Conservation (phyloP, 495 filamentous ascomycete genomes). For the Collariella sp. region DNA sequence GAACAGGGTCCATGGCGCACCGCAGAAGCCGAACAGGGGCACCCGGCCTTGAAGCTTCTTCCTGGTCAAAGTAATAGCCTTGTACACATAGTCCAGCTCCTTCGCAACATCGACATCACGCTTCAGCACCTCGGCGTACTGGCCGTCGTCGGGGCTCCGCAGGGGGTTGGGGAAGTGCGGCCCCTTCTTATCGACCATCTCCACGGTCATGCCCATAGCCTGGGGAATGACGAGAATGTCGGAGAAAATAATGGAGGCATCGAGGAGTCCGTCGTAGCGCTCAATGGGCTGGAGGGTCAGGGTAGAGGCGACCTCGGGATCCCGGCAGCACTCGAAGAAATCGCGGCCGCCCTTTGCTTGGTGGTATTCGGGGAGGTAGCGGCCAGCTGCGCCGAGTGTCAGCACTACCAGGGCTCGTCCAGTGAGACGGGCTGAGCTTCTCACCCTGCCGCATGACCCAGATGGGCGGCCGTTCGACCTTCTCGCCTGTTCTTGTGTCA, state of each 20-base stretch:
- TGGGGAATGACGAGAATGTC: constrained; percentile 97
- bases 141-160: constrained; percentile 62
- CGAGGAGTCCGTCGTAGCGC: constrained; percentile 79
- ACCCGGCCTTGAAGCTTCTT: constrained; percentile 81
- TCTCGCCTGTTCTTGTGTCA: constrained; percentile 54
- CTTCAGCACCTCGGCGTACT: constrained; percentile 68
- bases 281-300: constrained; percentile 91
- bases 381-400: constrained; percentile 57
- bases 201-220: constrained; percentile 91
- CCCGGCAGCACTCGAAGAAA: constrained; percentile 95
- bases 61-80: constrained; percentile 85
- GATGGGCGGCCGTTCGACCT: constrained; percentile 83
- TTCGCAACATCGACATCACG: constrained; percentile 72
- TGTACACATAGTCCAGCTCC: constrained; percentile 87
- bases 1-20: constrained; percentile 90
- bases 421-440: constrained; percentile 10
- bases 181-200: constrained; percentile 95
- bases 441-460: constrained; percentile 99
- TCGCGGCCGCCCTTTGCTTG: constrained; percentile 79
- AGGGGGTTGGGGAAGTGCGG: constrained; percentile 88
- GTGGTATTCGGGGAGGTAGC: constrained; percentile 97
- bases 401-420: constrained; percentile 6
- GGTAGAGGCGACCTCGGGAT: constrained; percentile 83
- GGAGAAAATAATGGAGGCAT: constrained; percentile 97
- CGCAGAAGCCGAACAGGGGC: constrained; percentile 93